These are phyloP conservation scores for Claviceps sp. DNA, from an alignment of 2,329 filamentous ascomycete species.

Conservation along the genomic window DNA sequence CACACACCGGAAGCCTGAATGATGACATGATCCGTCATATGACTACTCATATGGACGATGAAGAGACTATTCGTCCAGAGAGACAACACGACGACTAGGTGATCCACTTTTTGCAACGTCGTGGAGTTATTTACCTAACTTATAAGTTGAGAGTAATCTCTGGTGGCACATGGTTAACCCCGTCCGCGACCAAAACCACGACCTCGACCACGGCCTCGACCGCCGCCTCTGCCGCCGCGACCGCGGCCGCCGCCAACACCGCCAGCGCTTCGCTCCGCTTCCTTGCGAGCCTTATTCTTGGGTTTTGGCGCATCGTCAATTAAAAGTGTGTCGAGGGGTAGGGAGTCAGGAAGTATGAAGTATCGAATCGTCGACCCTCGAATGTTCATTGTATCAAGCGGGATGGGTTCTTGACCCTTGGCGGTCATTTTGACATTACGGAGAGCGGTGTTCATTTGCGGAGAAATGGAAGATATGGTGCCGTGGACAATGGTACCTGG, in stretches of 20 bases:
- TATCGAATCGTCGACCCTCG: constrained; percentile 93
- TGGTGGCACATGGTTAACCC: not conserved
- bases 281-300: constrained; percentile 99
- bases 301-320: constrained; percentile 96
- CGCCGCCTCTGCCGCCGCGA: constrained; percentile 36
- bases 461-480: constrained; percentile 91
- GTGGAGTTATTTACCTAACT: too few species aligned
- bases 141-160: too few species aligned
- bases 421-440: constrained; percentile 95
- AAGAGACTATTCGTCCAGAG: too few species aligned
- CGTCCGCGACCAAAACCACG: constrained; percentile 12
- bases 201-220: constrained; percentile 26
- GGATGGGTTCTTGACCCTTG: constrained; percentile 73
- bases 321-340: constrained; percentile 87
- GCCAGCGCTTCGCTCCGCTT: constrained; percentile 48
- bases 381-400: constrained; percentile 91
- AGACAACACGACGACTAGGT: too few species aligned
- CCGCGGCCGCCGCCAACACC: constrained; percentile 40
- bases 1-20: too few species aligned
- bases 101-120: too few species aligned
- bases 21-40: too few species aligned
- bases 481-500: constrained; percentile 89
- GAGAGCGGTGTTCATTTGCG: constrained; percentile 96
- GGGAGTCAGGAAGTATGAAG: constrained; percentile 88
- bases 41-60: too few species aligned